phyloP scores from a whole-genome alignment of 306 rosid genomes.

The Cicer bijugum region DNA sequence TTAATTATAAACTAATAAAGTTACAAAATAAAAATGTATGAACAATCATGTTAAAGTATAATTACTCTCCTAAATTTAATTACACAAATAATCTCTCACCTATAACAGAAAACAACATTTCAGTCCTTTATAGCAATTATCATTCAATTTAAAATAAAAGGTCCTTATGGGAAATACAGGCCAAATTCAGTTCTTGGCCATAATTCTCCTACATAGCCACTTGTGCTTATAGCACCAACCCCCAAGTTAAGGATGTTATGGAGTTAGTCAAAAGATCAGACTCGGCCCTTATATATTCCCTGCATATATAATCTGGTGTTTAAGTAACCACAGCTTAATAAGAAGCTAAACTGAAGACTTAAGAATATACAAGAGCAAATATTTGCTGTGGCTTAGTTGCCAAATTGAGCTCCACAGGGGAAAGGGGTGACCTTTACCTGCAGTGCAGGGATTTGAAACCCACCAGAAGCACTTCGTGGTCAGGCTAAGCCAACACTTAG shows the following conservation, averaged over 20 bases:
- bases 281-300: conserved; percentile 8
- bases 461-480: neutral
- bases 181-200: conserved; percentile 33
- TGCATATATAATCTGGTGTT: conserved; percentile 2
- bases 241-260: neutral
- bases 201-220: conserved; percentile 8
- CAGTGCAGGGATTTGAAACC: neutral
- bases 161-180: neutral
- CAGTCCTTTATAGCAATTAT: neutral
- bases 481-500: neutral
- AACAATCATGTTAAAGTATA: conserved; percentile 32
- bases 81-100: neutral
- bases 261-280: neutral
- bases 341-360: conserved; percentile 14
- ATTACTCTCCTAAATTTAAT: neutral
- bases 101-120: neutral
- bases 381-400: neutral
- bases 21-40: conserved; percentile 1
- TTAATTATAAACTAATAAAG: neutral
- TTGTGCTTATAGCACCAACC: neutral
- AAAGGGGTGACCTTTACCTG: neutral
- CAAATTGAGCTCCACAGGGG: neutral
- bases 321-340: neutral
- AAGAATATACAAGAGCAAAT: conserved; percentile 7
- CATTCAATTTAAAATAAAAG: neutral